These are phyloP conservation scores for Neurospora sp. DNA, from an alignment of 495 filamentous ascomycete genomes.

Conservation along the genomic window DNA sequence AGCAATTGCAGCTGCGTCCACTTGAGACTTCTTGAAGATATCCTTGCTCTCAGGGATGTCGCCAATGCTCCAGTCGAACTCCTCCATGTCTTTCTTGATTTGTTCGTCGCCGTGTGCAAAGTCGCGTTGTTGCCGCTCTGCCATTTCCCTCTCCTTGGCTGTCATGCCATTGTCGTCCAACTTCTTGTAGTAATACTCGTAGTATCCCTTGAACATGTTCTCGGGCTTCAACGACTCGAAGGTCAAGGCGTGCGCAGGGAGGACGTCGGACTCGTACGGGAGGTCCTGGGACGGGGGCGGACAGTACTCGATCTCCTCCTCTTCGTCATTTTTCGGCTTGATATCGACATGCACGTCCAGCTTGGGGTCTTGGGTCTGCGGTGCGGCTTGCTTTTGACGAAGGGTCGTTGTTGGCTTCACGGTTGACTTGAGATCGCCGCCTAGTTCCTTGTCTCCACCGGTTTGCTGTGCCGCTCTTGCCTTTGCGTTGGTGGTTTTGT, in stretches of 20 bases:
- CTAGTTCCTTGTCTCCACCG: slow-evolving; percentile 30
- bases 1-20: slow-evolving; percentile 1
- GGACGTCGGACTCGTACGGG: slow-evolving; percentile 68
- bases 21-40: slow-evolving; percentile 15
- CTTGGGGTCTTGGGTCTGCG: slow-evolving; percentile 35
- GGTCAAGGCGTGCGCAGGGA: slow-evolving; percentile 46
- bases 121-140: slow-evolving; percentile 42
- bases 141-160: slow-evolving; percentile 48
- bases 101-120: slow-evolving; percentile 49
- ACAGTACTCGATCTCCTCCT: slow-evolving; percentile 51
- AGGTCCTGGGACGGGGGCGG: slow-evolving; percentile 46
- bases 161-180: slow-evolving; percentile 60
- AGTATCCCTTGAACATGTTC: slow-evolving; percentile 62
- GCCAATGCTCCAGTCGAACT: slow-evolving; percentile 43
- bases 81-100: slow-evolving; percentile 47
- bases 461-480: slow-evolving; percentile 54
- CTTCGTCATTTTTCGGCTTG: slow-evolving; percentile 25
- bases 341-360: slow-evolving; percentile 31
- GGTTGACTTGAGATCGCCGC: slow-evolving; percentile 30
- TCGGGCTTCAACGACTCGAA: slow-evolving; percentile 38
- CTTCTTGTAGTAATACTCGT: slow-evolving; percentile 53
- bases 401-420: slow-evolving; percentile 26
- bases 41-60: slow-evolving; percentile 24
- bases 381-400: slow-evolving; percentile 30
- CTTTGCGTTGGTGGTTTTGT: slow-evolving; percentile 95